These are phyloP conservation scores for Huntiella abstrusa DNA, from an alignment of 2,329 filamentous ascomycete genomes.

Conservation along the genomic window DNA sequence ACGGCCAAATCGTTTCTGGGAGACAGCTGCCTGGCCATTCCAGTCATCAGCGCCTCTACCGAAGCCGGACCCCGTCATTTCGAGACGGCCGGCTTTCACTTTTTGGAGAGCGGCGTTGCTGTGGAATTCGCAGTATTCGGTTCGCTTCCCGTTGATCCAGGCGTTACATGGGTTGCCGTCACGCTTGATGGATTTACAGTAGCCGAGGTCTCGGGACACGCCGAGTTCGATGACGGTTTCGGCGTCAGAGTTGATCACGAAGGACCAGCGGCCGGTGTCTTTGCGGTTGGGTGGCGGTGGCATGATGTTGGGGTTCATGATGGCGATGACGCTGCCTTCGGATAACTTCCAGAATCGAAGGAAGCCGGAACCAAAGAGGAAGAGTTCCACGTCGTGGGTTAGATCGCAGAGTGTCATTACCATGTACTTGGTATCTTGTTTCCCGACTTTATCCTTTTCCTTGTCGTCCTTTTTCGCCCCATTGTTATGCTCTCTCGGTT, in stretches of 20 bases:
- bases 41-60: slow-evolving; percentile 17
- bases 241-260: slow-evolving; percentile 68
- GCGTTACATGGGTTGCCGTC: slow-evolving; percentile 62
- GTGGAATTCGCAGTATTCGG: slow-evolving; percentile 84
- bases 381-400: slow-evolving; percentile 78
- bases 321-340: slow-evolving; percentile 75
- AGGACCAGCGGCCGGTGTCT: slow-evolving; percentile 67
- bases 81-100: slow-evolving; percentile 47
- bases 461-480: slow-evolving; percentile 22
- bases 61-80: slow-evolving; percentile 53
- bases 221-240: slow-evolving; percentile 87
- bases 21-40: slow-evolving; percentile 15
- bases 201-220: slow-evolving; percentile 64
- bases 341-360: slow-evolving; percentile 87
- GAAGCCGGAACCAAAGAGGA: slow-evolving; percentile 80
- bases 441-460: slow-evolving; percentile 26
- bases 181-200: slow-evolving; percentile 68
- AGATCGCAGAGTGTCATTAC: slow-evolving; percentile 73
- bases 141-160: slow-evolving; percentile 80
- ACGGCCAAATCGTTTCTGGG: slow-evolving; percentile 24
- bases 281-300: slow-evolving; percentile 57
- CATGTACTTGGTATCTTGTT: slow-evolving; percentile 64
- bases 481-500: slow-evolving; percentile 43
- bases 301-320: slow-evolving; percentile 83
- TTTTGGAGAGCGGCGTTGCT: slow-evolving; percentile 56